These are phyloP conservation scores for Saccharomycopsis sp. DNA, from an alignment of 805 yeast species.

Conservation along the genomic window DNA sequence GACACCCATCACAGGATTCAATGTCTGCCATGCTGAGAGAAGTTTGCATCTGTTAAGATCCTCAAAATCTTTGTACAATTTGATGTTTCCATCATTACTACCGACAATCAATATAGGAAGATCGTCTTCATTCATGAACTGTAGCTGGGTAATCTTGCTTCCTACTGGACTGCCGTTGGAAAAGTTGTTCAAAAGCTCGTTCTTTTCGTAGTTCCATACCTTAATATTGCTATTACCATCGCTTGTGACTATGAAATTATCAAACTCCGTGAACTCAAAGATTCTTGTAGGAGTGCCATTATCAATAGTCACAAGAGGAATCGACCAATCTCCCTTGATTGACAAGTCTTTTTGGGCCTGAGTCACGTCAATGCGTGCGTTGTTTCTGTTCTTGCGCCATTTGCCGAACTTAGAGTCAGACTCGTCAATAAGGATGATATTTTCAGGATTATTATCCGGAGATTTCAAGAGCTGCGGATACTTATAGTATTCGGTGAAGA, in stretches of 20 bases:
- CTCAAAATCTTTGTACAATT: slow-evolving; percentile 74
- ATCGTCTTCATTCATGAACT: slow-evolving; percentile 89
- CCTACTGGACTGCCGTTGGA: slow-evolving; percentile 83
- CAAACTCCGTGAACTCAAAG: slow-evolving; percentile 84
- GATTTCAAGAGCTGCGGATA: slow-evolving; percentile 61
- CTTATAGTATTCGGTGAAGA: slow-evolving; percentile 83
- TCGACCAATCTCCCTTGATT: slow-evolving; percentile 79
- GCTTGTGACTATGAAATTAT: slow-evolving; percentile 67
- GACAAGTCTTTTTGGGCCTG: slow-evolving; percentile 86
- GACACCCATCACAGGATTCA: slow-evolving; percentile 76
- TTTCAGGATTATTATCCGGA: slow-evolving; percentile 19
- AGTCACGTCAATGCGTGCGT: slow-evolving; percentile 75
- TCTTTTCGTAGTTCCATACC: slow-evolving; percentile 81
- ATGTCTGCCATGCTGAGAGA: slow-evolving; percentile 87
- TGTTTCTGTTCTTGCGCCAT: slow-evolving; percentile 91
- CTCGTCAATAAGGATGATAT: slow-evolving; percentile 17
- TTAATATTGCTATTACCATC: slow-evolving; percentile 81
- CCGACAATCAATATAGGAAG: slow-evolving; percentile 79
- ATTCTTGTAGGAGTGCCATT: slow-evolving; percentile 76
- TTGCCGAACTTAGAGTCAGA: slow-evolving; percentile 17
- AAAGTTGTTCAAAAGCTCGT: slow-evolving; percentile 55
- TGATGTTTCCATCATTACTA: slow-evolving; percentile 90
- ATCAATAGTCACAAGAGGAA: slow-evolving; percentile 49
- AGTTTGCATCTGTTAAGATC: slow-evolving; percentile 48
- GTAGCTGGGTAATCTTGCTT: slow-evolving; percentile 79